Conservation (phyloP, 345 rosid species). For the Brassica nigra region DNA sequence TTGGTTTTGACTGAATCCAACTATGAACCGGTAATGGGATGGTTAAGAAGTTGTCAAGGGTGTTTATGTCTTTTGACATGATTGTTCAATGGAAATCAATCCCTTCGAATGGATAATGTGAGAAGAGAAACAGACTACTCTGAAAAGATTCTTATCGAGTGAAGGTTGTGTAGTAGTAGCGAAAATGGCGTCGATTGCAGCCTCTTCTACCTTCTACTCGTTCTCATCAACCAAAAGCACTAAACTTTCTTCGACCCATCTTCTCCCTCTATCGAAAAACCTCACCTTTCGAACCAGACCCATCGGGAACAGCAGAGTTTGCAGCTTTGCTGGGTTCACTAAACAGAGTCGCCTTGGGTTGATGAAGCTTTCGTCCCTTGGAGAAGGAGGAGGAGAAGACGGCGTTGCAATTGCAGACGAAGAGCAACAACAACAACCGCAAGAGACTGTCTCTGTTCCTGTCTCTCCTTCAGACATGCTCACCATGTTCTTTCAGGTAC, state of each 20-base stretch:
- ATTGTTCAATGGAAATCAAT: no score
- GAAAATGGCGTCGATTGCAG: conserved; percentile 53
- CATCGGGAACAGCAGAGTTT: conserved; percentile 9
- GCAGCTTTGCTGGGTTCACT: conserved; percentile 38
- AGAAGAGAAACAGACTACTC: neutral
- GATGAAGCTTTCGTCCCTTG: conserved; percentile 51
- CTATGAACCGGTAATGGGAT: no score
- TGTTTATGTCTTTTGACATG: neutral
- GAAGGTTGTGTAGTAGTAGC: neutral
- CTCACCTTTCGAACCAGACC: conserved; percentile 41
- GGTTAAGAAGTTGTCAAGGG: neutral
- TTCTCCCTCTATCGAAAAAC: conserved; percentile 24
- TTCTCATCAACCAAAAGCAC: conserved; percentile 26
- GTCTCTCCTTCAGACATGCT: conserved; percentile 91
- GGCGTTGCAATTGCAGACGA: conserved; percentile 45
- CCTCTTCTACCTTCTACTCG: conserved; percentile 42
- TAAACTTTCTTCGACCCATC: conserved; percentile 36
- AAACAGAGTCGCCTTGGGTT: conserved; percentile 28
- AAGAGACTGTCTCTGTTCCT: conserved; percentile 67
- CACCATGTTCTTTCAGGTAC: conserved; percentile 82
- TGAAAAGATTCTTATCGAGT: conserved; percentile 24
- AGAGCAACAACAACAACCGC: conserved; percentile 44
- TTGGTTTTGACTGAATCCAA: no score
- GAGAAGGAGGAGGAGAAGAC: conserved; percentile 49
- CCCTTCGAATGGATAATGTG: neutral